phyloP scores from a whole-genome alignment of 129 eudicot species.

The Flaveria brownii region DNA sequence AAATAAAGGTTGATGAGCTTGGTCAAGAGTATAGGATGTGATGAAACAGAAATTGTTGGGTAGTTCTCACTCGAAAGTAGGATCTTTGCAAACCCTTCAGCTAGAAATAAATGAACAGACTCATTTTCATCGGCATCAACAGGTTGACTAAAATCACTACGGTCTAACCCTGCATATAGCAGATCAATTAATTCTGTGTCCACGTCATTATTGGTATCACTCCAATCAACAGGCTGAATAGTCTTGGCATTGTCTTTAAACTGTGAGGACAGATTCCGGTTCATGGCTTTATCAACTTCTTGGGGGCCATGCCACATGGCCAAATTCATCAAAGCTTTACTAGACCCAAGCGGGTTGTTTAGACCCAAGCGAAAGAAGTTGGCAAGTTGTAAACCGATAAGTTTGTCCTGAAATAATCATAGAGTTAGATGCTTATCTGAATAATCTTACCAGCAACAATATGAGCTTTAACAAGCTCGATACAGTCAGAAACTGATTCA shows the following conservation, averaged over 20 bases:
- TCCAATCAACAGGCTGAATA: slow-evolving; percentile 35
- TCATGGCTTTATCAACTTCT: slow-evolving; percentile 72
- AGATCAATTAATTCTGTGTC: slow-evolving; percentile 61
- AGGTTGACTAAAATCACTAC: slow-evolving; percentile 31
- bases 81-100: slow-evolving; percentile 90
- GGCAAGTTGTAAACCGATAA: no score
- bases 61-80: slow-evolving; percentile 77
- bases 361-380: slow-evolving; percentile 37
- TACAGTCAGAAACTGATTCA: no score
- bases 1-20: slow-evolving; percentile 76
- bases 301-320: slow-evolving; percentile 85
- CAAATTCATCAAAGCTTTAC: slow-evolving; percentile 82
- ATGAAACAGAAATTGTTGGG: slow-evolving; percentile 47
- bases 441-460: no score
- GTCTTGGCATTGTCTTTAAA: slow-evolving; percentile 34
- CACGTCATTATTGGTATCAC: slow-evolving; percentile 41
- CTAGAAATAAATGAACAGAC: slow-evolving; percentile 69
- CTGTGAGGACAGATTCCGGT: slow-evolving; percentile 46
- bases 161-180: slow-evolving; percentile 61
- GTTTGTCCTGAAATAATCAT: no score
- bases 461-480: no score
- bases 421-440: no score
- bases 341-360: slow-evolving; percentile 68
- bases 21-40: slow-evolving; percentile 54
- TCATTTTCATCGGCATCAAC: slow-evolving; percentile 61